Evolutionary conservation across 2,329 filamentous ascomycete genomes (phyloP), one percentile per base, ranked within the genome.

Genomic region (Bimuria novae-zelandiae): DNA sequence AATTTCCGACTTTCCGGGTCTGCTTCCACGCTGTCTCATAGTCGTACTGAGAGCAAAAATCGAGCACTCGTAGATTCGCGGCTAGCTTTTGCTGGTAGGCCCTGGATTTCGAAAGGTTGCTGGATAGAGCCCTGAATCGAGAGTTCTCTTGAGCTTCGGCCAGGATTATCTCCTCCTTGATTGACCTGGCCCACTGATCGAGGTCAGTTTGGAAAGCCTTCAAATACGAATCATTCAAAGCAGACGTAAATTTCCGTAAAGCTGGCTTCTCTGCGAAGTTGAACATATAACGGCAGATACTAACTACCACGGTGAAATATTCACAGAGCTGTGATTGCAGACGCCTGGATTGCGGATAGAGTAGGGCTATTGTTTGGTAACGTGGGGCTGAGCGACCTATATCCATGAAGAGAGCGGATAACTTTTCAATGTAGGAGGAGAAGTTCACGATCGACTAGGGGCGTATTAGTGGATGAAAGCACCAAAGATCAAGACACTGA

Each of bases 1-100:
- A 59, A 23, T 70, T 73, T 7, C 78, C 77, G 1, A 55, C 40
- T 46, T 78, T 80, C 22, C 76, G 63, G 8, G 55, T 69, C 30
- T 77, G 69, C 49, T 77, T 80, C 77, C 77, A 79, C 0, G 68
- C 55, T 1, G 60, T 72, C 39, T 71, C 60, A 45, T 78, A 65
- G 37, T 79, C 67, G 37, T 77, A 78, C 1, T 44, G 70, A 0
- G 78, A 80, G 48, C 73, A 79, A 4, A 68, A 53, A 19, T 78
- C 63, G 1, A 80, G 68, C 0, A 76, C 42, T 7, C 63, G 17
- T 47, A 69, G 16, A 16, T 64, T 67, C 17, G 46, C 51, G 25
- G 59, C 48, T 51, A 59, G 37, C 19, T 29, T 61, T 3, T 43
- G 23, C 23, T 43, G 23, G 25, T 29, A 14, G 6, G 40, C 4